phyloP scores from a whole-genome alignment of 2,329 filamentous ascomycete genomes.

The Emergomyces orientalis region DNA sequence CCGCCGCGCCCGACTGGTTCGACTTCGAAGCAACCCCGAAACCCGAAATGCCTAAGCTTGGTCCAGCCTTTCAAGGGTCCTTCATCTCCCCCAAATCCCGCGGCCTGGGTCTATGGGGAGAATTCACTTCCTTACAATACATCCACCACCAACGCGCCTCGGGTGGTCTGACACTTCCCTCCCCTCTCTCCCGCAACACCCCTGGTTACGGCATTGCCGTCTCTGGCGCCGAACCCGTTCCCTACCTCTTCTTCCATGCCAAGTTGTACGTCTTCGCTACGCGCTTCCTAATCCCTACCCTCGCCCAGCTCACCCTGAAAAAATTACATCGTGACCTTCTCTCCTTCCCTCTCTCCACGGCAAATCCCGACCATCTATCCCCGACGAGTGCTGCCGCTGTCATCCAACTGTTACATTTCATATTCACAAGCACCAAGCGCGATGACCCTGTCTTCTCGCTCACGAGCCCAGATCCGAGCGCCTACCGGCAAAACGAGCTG shows the following conservation, averaged over 20 bases:
- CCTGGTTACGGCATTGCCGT: constrained; percentile 10
- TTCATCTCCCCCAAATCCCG: constrained; percentile 22
- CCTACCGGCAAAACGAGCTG: constrained; percentile 33
- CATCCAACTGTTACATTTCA: constrained; percentile 31
- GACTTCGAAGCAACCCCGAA: constrained; percentile 13
- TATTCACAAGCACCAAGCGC: constrained; percentile 32
- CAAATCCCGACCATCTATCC: constrained; percentile 2
- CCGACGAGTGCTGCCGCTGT: constrained; percentile 26
- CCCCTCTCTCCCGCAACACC: constrained; percentile 11
- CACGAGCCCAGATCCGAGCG: constrained; percentile 23
- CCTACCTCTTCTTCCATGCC: constrained; percentile 36
- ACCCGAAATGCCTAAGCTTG: constrained; percentile 6
- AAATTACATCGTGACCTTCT: constrained; percentile 33
- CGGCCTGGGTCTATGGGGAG: constrained; percentile 32
- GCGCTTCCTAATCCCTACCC: constrained; percentile 32
- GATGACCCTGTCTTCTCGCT: constrained; percentile 31
- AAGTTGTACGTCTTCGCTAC: constrained; percentile 38
- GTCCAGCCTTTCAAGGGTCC: constrained; percentile 24
- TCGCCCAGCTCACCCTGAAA: constrained; percentile 33
- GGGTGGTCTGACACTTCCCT: constrained; percentile 7
- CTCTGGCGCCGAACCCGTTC: constrained; percentile 16
- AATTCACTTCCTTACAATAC: constrained; percentile 31
- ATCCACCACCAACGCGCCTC: constrained; percentile 19
- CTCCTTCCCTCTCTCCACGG: constrained; percentile 21
- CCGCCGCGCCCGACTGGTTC: constrained; percentile 9